Base-by-base conservation (phyloP, 805 yeast species). In the Saccharomycopsis microspora region DNA sequence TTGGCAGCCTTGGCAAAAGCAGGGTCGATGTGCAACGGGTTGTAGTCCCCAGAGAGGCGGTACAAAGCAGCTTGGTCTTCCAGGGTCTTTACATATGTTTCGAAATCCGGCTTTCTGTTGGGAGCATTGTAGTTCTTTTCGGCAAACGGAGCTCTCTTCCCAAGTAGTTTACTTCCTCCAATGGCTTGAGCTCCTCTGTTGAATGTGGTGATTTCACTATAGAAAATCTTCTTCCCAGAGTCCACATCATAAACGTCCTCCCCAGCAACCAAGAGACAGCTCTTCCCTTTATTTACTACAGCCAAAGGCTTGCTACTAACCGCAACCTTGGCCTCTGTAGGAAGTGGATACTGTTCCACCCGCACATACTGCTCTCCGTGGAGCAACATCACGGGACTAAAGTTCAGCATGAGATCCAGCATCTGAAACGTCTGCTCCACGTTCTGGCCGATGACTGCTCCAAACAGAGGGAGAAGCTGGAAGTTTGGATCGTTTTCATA, bases 11-110 rank as follows among this genome's bases (percentile, higher is more conserved):
- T 76, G 10, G 97, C 97, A 66, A 89, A 83, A 32, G 64, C 71
- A 19, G 97, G 97, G 67, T 90, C 97, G 61, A 90, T 82, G 69
- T 89, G 98, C 57, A 90, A 74, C 51, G 98, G 98, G 65, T 90
- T 90, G 64, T 80, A 81, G 70, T 90, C 98, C 47, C 96, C 97
- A 52, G 90, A 82, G 52, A 90, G 71, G 63, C 98, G 78, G 70
- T 90, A 90, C 48, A 89, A 66, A 3, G 95, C 86, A 42, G 97
- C 97, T 64, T 80, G 87, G 63, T 88, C 85, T 40, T 64, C 70
- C 31, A 72, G 61, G 2, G 93, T 84, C 55, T 72, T 65, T 57
- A 77, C 73, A 40, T 71, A 75, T 42, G 65, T 63, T 48, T 73
- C 78, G 58, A 75, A 84, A 60, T 85, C 94, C 5, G 96, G 93